Evolutionary conservation across 768 basidiomycete species (phyloP).

Genomic region (Termitomyces sp.): DNA sequence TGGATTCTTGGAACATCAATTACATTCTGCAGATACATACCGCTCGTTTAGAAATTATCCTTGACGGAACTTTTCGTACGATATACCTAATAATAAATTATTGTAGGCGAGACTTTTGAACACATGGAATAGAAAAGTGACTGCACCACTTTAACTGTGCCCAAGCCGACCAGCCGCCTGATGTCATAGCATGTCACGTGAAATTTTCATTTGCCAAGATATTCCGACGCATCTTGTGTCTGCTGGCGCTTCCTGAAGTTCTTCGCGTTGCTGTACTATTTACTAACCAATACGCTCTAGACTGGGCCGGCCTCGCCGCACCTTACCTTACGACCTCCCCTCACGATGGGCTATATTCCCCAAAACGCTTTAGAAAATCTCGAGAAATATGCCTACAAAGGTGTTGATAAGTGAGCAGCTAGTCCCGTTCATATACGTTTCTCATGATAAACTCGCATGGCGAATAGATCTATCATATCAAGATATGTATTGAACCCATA

Average conservation of each 20-base stretch:
- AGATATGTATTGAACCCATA: conserved; percentile 77
- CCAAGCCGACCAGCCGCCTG: no score
- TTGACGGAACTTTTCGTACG: neutral
- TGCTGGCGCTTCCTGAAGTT: neutral
- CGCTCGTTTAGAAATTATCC: conserved; percentile 5
- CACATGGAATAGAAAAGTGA: no score
- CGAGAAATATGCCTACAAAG: conserved; percentile 75
- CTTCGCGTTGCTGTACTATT: conserved; percentile 1
- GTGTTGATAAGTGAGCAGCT: conserved; percentile 67
- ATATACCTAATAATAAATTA: neutral
- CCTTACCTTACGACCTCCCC: neutral
- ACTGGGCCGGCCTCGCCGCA: neutral
- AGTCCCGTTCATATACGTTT: conserved; percentile 2
- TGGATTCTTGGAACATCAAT: neutral
- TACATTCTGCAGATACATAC: neutral
- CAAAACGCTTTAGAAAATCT: conserved; percentile 68
- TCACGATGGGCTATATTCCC: conserved; percentile 58
- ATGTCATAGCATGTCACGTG: conserved; percentile 2
- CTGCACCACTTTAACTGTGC: no score
- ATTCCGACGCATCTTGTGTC: neutral
- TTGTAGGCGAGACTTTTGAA: neutral
- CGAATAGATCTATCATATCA: conserved; percentile 67
- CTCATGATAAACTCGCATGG: neutral
- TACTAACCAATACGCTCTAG: neutral
- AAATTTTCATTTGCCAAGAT: neutral